Percentiles rank a stretch among this genome's conserved stretches.
These are phyloP conservation scores for Tubosaeta sp. DNA, from an alignment of 768 basidiomycete species.

Conservation along the genomic window DNA sequence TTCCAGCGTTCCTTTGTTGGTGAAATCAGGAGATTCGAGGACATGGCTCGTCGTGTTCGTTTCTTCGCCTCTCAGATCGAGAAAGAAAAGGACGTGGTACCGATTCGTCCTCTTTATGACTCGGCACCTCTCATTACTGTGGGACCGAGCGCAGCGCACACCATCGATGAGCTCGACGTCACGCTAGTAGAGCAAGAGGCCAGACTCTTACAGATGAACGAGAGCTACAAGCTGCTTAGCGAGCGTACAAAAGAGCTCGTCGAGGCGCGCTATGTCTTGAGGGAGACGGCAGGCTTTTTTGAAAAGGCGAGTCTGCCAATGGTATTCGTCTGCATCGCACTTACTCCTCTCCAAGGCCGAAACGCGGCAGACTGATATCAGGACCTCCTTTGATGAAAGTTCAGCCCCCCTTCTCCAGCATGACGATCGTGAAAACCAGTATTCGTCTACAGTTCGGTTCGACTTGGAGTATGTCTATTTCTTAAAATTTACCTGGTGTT, in stretches of 20 bases:
- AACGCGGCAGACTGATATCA: slow-evolving; percentile 70
- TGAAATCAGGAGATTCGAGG: slow-evolving; percentile 91
- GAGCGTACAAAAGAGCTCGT: slow-evolving; percentile 82
- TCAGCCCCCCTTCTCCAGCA: slow-evolving; percentile 87
- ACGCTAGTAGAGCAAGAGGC: slow-evolving; percentile 84
- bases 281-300: slow-evolving; percentile 96
- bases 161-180: slow-evolving; percentile 88
- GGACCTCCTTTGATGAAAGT: slow-evolving; percentile 89
- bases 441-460: slow-evolving; percentile 54
- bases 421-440: slow-evolving; percentile 77
- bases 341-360: slow-evolving; percentile 54
- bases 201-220: slow-evolving; percentile 85
- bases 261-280: slow-evolving; percentile 91
- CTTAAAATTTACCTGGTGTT: neutral
- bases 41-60: slow-evolving; percentile 91
- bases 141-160: slow-evolving; percentile 89
- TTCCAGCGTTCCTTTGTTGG: slow-evolving; percentile 98
- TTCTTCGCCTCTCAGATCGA: slow-evolving; percentile 86
- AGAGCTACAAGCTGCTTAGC: slow-evolving; percentile 83
- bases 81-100: slow-evolving; percentile 78
- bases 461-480: slow-evolving; percentile 73
- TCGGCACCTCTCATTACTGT: slow-evolving; percentile 83
- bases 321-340: neutral
- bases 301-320: slow-evolving; percentile 53
- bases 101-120: slow-evolving; percentile 81